Evolutionary conservation across 1,139 yeast species (phyloP), one percentile per base, ranked within the genome.

Genomic region (Pichia sp.): DNA sequence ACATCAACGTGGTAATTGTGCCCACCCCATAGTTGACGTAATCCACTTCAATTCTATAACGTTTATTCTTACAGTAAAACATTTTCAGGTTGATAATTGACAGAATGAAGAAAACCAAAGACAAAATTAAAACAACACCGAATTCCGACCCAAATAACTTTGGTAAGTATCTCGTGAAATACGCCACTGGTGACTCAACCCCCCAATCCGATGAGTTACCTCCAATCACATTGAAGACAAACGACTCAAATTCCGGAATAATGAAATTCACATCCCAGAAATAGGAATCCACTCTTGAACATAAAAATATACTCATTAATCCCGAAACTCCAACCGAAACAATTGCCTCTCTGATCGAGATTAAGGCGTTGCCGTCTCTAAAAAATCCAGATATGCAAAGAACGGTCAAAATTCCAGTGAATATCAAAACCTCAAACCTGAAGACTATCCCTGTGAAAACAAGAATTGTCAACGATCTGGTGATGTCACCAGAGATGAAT

Each of bases 201-300:
- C 98, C 98, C 97, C 98, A 93, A 15, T 82, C 75, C 1, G 79
- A 70, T 1, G 96, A 76, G 48, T 87, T 81, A 1, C 96, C 96
- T 5, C 80, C 70, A 16, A 90, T 60, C 3, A 89, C 87, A 66
- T 92, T 92, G 72, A 81, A 92, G 15, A 80, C 54, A 64, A 92
- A 85, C 0, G 95, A 81, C 47, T 77, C 77, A 1, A 89, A 57
- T 68, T 92, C 98, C 0, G 99, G 98, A 45, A 90, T 65, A 1
- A 61, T 54, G 23, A 48, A 51, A 3, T 67, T 67, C 31, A 58
- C 61, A 53, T 69, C 47, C 97, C 97, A 92, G 70, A 90, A 88
- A 65, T 78, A 81, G 1, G 95, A 81, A 69, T 93, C 99, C 2
- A 90, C 72, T 3, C 66, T 53, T 4, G 75, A 64, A 2, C 90